Evolutionary conservation across 768 basidiomycete genomes (phyloP), one percentile per base, ranked within the genome.

Genomic region (Fomitopsis pulvina): DNA sequence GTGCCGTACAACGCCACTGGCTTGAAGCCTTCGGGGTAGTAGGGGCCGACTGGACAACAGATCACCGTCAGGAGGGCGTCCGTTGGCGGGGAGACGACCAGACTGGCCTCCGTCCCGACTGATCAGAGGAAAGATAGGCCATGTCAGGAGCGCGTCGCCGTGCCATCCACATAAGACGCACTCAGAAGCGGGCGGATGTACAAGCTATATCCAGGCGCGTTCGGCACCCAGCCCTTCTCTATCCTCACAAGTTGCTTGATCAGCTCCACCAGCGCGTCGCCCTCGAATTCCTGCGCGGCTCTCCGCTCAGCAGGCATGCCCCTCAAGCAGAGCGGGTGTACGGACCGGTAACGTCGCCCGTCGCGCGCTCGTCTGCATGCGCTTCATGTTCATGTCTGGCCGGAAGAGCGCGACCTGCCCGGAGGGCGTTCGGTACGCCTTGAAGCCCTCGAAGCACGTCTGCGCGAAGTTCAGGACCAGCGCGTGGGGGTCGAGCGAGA

Each of bases 361-460:
- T 21, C 68, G 57, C 10, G 94, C 93, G 60, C 86, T 90, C 41
- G 57, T 77, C 69, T 91, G 91, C 92, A 98, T 93, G 22, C 94
- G 83, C 61, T 83, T 83, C 92, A 97, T 95, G 71, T 97, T 96
- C 89, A 91, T 90, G 68, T 96, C 91, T 2, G 94, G 94, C 40
- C 94, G 75, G 76, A 96, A 97, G 57, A 97, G 69, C 16, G 85
- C 80, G 21, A 93, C 79, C 22, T 77, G 80, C 28, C 85, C 92
- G 41, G 78, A 68, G 30, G 77, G 66, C 55, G 83, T 80, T 41
- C 83, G 76, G 70, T 95, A 97, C 1, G 94, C 94, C 65, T 97
- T 97, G 80, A 96, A 81, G n/a, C 94, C 91, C 65, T 98, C 94
- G 61, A 98, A 95, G 41, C 85, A 73, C 37, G 85, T 78, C 58